Conservation (phyloP, 768 basidiomycete species). For the Russula abietina region DNA sequence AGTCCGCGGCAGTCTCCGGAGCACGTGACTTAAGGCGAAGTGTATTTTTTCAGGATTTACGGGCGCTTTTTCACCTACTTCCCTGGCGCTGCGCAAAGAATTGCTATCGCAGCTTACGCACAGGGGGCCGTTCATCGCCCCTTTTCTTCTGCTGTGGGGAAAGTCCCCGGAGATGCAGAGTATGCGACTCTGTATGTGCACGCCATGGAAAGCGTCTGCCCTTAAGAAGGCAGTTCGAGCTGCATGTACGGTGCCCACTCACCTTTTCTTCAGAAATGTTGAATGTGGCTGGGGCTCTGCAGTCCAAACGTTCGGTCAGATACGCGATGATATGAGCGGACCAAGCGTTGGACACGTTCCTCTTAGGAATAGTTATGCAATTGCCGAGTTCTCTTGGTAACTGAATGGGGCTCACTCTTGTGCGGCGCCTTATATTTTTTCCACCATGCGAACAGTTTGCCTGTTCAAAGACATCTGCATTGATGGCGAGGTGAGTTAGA, state of each 20-base stretch:
- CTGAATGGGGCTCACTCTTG: conserved; percentile 92
- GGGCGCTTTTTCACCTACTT: conserved; percentile 27
- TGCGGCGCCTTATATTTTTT: conserved; percentile 58
- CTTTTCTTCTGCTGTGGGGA: conserved; percentile 70
- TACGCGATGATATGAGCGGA: conserved; percentile 75
- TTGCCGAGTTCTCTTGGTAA: conserved; percentile 55
- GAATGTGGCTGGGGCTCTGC: conserved; percentile 25
- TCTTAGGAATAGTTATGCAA: conserved; percentile 90
- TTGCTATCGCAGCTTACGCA: conserved; percentile 81
- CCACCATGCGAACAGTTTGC: conserved; percentile 31
- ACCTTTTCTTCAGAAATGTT: conserved; percentile 15
- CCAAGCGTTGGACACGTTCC: conserved; percentile 51
- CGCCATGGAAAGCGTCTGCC: conserved; percentile 65
- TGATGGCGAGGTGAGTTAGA: conserved; percentile 9
- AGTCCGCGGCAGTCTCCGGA: conserved; percentile 6
- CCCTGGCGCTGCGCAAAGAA: conserved; percentile 61
- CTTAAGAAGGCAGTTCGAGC: conserved; percentile 57
- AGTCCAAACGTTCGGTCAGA: conserved; percentile 40
- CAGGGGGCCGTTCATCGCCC: conserved; percentile 45
- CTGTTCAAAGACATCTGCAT: conserved; percentile 33
- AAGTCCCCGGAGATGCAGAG: conserved; percentile 92
- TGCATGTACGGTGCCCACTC: conserved; percentile 33
- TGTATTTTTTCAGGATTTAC: neutral
- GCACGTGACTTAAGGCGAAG: conserved; percentile 6
- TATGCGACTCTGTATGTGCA: conserved; percentile 39